These are phyloP conservation scores for Zanthoxylum bungeanum DNA, from an alignment of 345 rosid genomes.

Conservation along the genomic window DNA sequence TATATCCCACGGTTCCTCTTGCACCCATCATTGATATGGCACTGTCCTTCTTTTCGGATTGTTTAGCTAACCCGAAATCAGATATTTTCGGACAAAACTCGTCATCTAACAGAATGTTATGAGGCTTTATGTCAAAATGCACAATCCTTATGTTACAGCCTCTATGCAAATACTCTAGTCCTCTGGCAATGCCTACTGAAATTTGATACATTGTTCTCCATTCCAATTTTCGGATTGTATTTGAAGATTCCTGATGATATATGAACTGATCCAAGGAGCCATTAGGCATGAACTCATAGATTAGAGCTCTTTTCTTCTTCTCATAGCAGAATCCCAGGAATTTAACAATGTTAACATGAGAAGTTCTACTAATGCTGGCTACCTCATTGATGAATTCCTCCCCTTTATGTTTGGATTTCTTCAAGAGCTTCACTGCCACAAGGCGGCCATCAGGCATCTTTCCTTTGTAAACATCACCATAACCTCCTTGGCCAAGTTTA, in stretches of 20 bases:
- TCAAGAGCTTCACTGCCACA: slow-evolving; percentile 31
- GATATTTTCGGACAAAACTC: slow-evolving; percentile 38
- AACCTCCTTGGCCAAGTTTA: slow-evolving; percentile 34
- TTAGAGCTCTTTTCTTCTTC: slow-evolving; percentile 30
- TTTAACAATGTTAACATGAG: slow-evolving; percentile 42
- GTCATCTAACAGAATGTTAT: slow-evolving; percentile 39
- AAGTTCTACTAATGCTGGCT: slow-evolving; percentile 40
- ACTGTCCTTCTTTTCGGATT: slow-evolving; percentile 31
- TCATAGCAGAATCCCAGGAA: slow-evolving; percentile 40
- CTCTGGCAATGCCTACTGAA: slow-evolving; percentile 36
- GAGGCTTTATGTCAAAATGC: slow-evolving; percentile 54
- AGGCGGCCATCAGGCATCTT: slow-evolving; percentile 16
- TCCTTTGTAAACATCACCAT: slow-evolving; percentile 33
- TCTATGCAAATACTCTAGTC: slow-evolving; percentile 47
- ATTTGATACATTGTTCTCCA: slow-evolving; percentile 23
- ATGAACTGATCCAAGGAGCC: slow-evolving; percentile 39
- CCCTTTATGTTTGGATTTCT: slow-evolving; percentile 11
- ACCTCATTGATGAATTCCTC: slow-evolving; percentile 53
- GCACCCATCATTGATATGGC: slow-evolving; percentile 29
- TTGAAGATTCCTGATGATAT: not conserved
- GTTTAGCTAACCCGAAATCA: slow-evolving; percentile 52
- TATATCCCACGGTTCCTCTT: slow-evolving; percentile 45
- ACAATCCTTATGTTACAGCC: slow-evolving; percentile 52
- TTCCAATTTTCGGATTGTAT: not conserved
- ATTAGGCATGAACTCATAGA: slow-evolving; percentile 35